Conservation (phyloP, 768 basidiomycete genomes). For the Xerocomus potaroensis region DNA sequence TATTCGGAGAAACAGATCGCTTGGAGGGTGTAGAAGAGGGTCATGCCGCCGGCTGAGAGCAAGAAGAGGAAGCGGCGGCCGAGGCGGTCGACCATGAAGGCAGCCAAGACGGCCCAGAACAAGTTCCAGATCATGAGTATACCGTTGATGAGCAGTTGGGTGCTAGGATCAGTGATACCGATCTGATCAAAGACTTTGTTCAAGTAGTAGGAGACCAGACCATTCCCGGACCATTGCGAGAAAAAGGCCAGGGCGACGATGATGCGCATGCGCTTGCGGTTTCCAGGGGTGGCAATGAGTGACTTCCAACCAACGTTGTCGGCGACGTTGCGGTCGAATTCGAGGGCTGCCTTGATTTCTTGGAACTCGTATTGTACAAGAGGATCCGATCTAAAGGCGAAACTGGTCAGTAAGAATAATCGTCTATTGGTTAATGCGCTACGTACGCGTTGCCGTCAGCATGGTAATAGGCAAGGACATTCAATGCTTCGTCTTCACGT, state of each 20-base stretch:
- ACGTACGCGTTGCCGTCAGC: slow-evolving; percentile 64
- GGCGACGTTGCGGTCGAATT: slow-evolving; percentile 58
- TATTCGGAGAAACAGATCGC: slow-evolving; percentile 62
- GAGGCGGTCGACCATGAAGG: slow-evolving; percentile 57
- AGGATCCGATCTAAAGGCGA: slow-evolving; percentile 45
- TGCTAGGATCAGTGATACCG: slow-evolving; percentile 56
- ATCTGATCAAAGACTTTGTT: slow-evolving; percentile 66
- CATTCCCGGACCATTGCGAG: slow-evolving; percentile 85
- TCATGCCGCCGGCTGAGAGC: slow-evolving; percentile 54
- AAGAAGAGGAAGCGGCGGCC: slow-evolving; percentile 74
- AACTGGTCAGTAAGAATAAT: background rate
- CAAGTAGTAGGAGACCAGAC: slow-evolving; percentile 81
- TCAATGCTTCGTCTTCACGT: slow-evolving; percentile 60
- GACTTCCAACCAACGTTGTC: slow-evolving; percentile 65
- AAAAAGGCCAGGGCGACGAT: slow-evolving; percentile 78
- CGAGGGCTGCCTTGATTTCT: slow-evolving; percentile 77
- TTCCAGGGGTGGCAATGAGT: slow-evolving; percentile 62
- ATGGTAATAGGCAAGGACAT: slow-evolving; percentile 78
- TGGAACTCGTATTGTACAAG: slow-evolving; percentile 71
- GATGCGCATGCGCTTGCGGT: slow-evolving; percentile 71
- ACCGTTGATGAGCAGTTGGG: slow-evolving; percentile 79
- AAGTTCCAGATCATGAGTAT: slow-evolving; percentile 84
- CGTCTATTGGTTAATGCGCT: background rate
- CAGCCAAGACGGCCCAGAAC: slow-evolving; percentile 52
- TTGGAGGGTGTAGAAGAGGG: slow-evolving; percentile 63